Conservation (phyloP, 1,139 yeast genomes). For the Magnusiomyces sp. region DNA sequence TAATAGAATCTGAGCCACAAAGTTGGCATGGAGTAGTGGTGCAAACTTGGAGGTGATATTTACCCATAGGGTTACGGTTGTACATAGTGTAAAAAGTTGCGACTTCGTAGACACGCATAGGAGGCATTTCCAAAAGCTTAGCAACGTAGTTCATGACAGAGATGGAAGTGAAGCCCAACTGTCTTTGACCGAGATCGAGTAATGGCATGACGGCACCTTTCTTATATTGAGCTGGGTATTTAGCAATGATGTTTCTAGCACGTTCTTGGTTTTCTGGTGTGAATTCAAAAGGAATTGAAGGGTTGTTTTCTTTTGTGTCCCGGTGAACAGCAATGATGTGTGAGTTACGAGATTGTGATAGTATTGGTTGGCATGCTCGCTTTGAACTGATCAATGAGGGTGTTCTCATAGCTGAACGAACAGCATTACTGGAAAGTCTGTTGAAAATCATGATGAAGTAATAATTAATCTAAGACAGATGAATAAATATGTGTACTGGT, state of each 20-base stretch:
- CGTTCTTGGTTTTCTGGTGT: conserved; percentile 56
- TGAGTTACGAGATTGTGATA: conserved; percentile 9
- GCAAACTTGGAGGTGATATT: conserved; percentile 76
- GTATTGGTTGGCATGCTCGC: neutral
- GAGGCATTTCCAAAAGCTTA: conserved; percentile 77
- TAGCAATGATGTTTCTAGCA: conserved; percentile 66
- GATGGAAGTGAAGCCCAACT: conserved; percentile 78
- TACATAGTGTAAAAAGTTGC: conserved; percentile 92
- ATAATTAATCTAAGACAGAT: too few species aligned
- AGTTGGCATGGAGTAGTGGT: conserved; percentile 89
- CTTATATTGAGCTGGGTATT: conserved; percentile 80
- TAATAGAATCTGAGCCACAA: conserved; percentile 72
- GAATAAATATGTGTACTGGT: too few species aligned
- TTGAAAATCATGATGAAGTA: too few species aligned
- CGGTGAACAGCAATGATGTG: conserved; percentile 60
- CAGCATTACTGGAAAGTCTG: too few species aligned
- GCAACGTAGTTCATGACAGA: conserved; percentile 93
- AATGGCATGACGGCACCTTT: conserved; percentile 87
- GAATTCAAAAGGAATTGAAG: conserved; percentile 65
- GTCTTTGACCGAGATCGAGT: conserved; percentile 82
- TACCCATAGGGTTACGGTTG: conserved; percentile 82
- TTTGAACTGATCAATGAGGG: too few species aligned
- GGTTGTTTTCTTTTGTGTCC: conserved; percentile 61
- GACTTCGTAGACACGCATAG: conserved; percentile 91
- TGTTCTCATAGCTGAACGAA: too few species aligned